Evolutionary conservation across 2,329 filamentous ascomycete species (phyloP).

Genomic region (Xylariaceae sp.): DNA sequence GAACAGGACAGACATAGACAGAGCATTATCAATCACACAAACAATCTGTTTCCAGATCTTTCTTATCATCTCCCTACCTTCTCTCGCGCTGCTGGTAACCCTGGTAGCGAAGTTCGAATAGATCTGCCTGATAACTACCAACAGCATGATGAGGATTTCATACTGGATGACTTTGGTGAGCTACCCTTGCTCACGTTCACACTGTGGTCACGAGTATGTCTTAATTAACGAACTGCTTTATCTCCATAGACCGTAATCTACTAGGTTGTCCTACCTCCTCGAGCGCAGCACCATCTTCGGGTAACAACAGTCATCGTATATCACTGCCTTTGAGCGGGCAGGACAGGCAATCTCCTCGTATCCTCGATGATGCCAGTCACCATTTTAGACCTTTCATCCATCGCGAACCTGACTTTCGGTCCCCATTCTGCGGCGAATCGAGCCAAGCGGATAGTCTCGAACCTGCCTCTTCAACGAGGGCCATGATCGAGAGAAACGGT

Average conservation of each 20-base stretch:
- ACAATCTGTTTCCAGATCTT: conserved; percentile 14
- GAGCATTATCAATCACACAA: conserved; percentile 25
- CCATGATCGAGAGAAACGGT: conserved; percentile 8
- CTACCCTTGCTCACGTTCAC: not conserved
- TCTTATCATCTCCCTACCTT: conserved; percentile 3
- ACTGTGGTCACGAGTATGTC: not conserved
- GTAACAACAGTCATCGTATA: conserved; percentile 11
- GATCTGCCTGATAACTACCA: too few relatives aligned
- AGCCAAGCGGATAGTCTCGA: conserved; percentile 6
- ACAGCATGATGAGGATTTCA: conserved; percentile 7
- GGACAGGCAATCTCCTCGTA: conserved; percentile 13
- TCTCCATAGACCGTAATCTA: conserved; percentile 20
- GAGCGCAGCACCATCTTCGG: conserved; percentile 1
- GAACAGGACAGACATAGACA: conserved; percentile 23
- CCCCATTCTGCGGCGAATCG: conserved; percentile 14
- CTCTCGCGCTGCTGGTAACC: too few relatives aligned
- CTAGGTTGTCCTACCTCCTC: conserved; percentile 14
- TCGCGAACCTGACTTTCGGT: conserved; percentile 11
- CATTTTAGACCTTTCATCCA: conserved; percentile 22
- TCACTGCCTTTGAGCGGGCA: conserved; percentile 15
- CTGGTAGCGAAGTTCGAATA: too few relatives aligned
- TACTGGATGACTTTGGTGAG: conserved; percentile 27
- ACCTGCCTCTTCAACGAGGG: conserved; percentile 11
- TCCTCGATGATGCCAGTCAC: conserved; percentile 28
- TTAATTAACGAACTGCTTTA: not conserved